Percentiles rank a stretch among this genome's conserved stretches.
These are phyloP conservation scores for Mortierella sp. DNA, from an alignment of 371 early-diverging fungal species.

Conservation along the genomic window DNA sequence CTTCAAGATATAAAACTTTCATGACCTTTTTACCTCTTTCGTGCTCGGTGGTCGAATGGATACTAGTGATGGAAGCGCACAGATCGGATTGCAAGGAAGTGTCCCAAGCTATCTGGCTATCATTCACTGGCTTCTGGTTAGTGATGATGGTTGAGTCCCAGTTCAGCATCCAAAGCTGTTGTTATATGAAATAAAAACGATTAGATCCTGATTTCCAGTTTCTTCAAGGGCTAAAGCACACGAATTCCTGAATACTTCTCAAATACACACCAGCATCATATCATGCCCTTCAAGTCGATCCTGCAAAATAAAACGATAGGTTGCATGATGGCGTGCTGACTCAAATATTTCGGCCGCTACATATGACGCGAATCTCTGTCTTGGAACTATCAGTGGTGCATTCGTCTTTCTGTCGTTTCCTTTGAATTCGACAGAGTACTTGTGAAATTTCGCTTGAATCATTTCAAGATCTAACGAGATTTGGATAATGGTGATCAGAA, in stretches of 20 bases:
- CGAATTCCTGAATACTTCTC: neutral
- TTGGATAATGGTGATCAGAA: neutral
- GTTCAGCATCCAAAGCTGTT: constrained; percentile 53
- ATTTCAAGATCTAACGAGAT: constrained; percentile 43
- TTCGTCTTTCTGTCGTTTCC: constrained; percentile 4
- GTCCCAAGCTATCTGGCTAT: constrained; percentile 31
- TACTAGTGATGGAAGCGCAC: neutral
- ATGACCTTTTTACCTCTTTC: constrained; percentile 28
- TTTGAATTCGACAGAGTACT: constrained; percentile 30
- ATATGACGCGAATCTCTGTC: constrained; percentile 39
- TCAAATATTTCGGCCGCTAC: constrained; percentile 53
- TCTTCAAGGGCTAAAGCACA: neutral
- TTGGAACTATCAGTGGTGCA: constrained; percentile 11
- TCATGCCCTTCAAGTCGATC: constrained; percentile 46
- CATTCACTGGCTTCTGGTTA: constrained; percentile 30
- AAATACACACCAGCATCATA: constrained; percentile 34
- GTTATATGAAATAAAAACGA: neutral
- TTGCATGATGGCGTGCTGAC: constrained; percentile 50
- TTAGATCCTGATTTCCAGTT: neutral
- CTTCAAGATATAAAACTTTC: constrained; percentile 47
- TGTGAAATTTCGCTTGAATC: constrained; percentile 48
- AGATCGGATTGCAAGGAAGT: constrained; percentile 23
- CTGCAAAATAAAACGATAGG: constrained; percentile 54
- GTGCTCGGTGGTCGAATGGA: neutral
- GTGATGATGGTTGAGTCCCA: constrained; percentile 49